Evolutionary conservation across 225 moss, liverwort and hornwort species (phyloP).

Genomic region (Marchantia polymorpha): DNA sequence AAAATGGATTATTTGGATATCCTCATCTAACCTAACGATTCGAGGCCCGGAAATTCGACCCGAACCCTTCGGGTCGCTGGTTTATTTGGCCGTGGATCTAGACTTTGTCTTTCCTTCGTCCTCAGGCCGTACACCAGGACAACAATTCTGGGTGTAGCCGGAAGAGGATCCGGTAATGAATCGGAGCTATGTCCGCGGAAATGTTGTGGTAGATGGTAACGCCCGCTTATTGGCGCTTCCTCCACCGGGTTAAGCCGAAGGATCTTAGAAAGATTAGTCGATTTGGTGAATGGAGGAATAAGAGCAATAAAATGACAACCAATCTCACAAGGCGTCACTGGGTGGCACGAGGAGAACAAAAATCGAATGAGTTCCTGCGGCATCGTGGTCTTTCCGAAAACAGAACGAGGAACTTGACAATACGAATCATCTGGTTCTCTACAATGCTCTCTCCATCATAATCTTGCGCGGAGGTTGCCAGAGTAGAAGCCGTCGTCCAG

Average conservation of each 20-base stretch:
- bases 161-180: conserved; percentile 5
- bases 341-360: not conserved
- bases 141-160: conserved; percentile 9
- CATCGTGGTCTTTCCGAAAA: not conserved
- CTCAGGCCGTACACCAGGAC: conserved; percentile 16
- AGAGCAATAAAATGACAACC: no score
- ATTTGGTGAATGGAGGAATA: no score
- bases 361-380: not conserved
- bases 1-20: no score
- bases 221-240: no score
- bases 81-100: conserved; percentile 10
- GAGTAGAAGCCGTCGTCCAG: not conserved
- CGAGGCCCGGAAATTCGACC: no score
- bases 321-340: no score
- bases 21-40: no score
- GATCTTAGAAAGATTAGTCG: no score
- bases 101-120: conserved; percentile 24
- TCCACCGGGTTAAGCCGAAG: no score
- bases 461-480: not conserved
- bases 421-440: not conserved
- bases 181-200: no score
- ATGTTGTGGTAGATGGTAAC: no score
- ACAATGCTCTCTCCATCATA: not conserved
- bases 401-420: not conserved
- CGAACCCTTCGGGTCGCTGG: no score